These are phyloP conservation scores for Abelmoschus esculentus DNA, from an alignment of 345 rosid species.

Conservation along the genomic window DNA sequence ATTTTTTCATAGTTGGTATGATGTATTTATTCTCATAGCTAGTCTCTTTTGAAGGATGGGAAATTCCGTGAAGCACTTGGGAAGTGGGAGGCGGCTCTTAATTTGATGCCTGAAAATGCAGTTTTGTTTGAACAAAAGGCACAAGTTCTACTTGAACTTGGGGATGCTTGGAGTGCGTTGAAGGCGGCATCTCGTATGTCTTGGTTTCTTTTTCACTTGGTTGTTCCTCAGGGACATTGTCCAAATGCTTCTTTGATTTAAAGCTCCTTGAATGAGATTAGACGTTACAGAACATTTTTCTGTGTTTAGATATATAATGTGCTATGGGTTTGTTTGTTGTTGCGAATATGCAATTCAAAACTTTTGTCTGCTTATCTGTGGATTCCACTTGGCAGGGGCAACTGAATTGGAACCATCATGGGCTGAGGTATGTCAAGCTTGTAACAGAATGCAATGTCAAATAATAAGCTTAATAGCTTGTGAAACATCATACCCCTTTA, in stretches of 20 bases:
- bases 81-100: conserved; percentile 86
- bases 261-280: neutral
- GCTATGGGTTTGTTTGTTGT: neutral
- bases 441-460: neutral
- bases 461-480: neutral
- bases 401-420: conserved; percentile 66
- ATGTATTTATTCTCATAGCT: conserved; percentile 1
- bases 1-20: neutral
- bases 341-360: neutral
- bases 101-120: conserved; percentile 54
- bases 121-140: conserved; percentile 86
- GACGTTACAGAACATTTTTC: neutral
- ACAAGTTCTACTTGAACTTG: conserved; percentile 80
- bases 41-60: conserved; percentile 49
- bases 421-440: conserved; percentile 53
- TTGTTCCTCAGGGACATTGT: neutral
- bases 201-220: neutral
- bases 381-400: conserved; percentile 50
- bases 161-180: conserved; percentile 76
- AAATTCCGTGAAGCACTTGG: conserved; percentile 77
- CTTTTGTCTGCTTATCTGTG: neutral
- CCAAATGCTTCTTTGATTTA: neutral
- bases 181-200: conserved; percentile 64
- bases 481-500: neutral
- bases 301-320: neutral